A percentile compares a stretch with the other conserved stretches of the same genome.
Conservation (phyloP, 2,329 filamentous ascomycete genomes). For the Talaromyces verruculosus region DNA sequence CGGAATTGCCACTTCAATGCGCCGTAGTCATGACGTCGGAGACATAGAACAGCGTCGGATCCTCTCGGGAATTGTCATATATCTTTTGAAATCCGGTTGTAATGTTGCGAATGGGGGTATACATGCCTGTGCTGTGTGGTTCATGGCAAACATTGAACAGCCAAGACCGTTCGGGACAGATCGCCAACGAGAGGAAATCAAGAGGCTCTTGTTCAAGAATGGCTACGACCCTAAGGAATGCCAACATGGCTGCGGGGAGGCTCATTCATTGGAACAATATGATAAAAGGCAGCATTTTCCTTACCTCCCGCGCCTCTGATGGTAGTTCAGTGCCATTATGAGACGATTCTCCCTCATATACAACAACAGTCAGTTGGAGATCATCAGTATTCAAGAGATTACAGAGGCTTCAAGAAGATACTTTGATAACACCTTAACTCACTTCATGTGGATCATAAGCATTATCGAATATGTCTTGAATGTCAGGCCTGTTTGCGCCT, state of each 20-base stretch:
- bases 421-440: no score
- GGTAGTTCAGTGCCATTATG: no score
- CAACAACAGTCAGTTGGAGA: no score
- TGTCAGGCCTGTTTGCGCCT: no score
- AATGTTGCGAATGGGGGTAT: slow-evolving; percentile 11
- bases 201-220: not conserved
- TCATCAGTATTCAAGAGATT: no score
- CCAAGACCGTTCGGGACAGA: not conserved
- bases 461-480: no score
- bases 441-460: no score
- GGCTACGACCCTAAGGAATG: not conserved
- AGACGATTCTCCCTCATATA: no score
- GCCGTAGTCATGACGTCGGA: not conserved
- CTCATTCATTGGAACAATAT: not conserved
- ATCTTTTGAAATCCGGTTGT: slow-evolving; percentile 1
- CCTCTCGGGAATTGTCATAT: not conserved
- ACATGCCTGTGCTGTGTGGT: slow-evolving; percentile 1
- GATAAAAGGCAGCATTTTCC: no score
- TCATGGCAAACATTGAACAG: not conserved
- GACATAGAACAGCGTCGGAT: not conserved
- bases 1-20: not conserved
- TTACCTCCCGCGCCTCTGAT: no score
- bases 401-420: no score
- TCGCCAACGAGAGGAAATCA: not conserved
- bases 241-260: not conserved